Conservation (phyloP, 768 basidiomycete genomes). For the Leucogyrophana mollusca region DNA sequence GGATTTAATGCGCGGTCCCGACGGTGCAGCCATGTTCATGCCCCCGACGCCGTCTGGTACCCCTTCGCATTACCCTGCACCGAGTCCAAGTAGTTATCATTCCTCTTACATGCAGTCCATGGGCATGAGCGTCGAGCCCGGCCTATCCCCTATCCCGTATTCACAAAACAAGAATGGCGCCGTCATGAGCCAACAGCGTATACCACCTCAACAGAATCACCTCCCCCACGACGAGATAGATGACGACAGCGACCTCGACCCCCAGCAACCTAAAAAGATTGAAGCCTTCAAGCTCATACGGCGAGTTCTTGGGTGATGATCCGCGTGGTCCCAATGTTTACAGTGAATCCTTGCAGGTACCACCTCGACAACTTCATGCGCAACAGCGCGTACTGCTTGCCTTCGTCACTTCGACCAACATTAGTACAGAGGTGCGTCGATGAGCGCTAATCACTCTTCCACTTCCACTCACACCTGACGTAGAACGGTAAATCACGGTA, state of each 20-base stretch:
- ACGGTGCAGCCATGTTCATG: slow-evolving; percentile 62
- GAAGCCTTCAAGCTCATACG: slow-evolving; percentile 84
- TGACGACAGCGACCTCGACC: slow-evolving; percentile 49
- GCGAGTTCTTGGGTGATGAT: slow-evolving; percentile 37
- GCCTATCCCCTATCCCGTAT: slow-evolving; percentile 51
- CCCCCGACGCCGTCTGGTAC: slow-evolving; percentile 41
- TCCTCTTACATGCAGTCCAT: slow-evolving; percentile 55
- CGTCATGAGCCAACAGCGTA: slow-evolving; percentile 22
- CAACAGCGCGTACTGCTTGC: slow-evolving; percentile 84
- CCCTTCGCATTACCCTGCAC: slow-evolving; percentile 42
- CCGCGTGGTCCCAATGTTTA: slow-evolving; percentile 4
- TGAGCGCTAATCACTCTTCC: background rate
- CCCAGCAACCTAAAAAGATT: slow-evolving; percentile 62
- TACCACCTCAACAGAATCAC: slow-evolving; percentile 12
- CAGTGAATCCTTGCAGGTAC: slow-evolving; percentile 49
- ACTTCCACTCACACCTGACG: slow-evolving; percentile 5
- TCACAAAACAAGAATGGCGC: slow-evolving; percentile 31
- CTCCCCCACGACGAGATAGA: slow-evolving; percentile 42
- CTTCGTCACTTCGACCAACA: slow-evolving; percentile 84
- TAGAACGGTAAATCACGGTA: slow-evolving; percentile 85
- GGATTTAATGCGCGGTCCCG: slow-evolving; percentile 55
- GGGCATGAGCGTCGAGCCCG: slow-evolving; percentile 55
- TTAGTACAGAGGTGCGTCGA: slow-evolving; percentile 76
- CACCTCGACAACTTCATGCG: slow-evolving; percentile 89
- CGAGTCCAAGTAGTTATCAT: slow-evolving; percentile 31